These are phyloP conservation scores for Taphrina betulina DNA, from an alignment of 1,139 yeast genomes.

Conservation along the genomic window DNA sequence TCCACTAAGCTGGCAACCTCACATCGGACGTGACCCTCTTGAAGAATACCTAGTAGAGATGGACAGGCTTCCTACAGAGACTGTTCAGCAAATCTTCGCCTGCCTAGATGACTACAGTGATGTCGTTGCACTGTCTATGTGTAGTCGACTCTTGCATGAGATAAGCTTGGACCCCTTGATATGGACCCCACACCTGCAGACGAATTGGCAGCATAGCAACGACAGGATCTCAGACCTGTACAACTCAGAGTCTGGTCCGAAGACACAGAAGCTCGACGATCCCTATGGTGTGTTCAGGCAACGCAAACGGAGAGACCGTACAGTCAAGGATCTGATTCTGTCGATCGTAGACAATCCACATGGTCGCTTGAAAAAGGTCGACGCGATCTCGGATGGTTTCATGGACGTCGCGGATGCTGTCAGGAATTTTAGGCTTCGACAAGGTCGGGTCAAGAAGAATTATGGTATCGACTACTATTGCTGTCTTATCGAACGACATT, in stretches of 20 bases:
- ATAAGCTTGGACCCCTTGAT: background rate
- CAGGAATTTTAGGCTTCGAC: background rate
- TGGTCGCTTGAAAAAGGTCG: conserved; percentile 11
- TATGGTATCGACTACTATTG: conserved; percentile 21
- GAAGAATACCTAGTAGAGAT: too few relatives aligned
- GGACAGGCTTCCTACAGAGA: conserved; percentile 12
- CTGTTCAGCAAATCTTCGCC: conserved; percentile 5
- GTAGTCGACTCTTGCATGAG: background rate
- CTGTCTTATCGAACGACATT: conserved; percentile 3
- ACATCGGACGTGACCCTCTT: too few relatives aligned
- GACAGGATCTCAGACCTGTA: background rate
- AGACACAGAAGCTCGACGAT: background rate
- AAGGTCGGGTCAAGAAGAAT: conserved; percentile 14
- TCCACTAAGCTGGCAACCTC: too few relatives aligned
- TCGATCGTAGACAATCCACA: conserved; percentile 11
- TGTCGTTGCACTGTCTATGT: background rate
- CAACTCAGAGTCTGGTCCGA: background rate
- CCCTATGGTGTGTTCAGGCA: background rate
- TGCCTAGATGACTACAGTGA: conserved; percentile 5
- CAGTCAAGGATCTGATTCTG: conserved; percentile 1
- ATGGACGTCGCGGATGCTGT: conserved; percentile 23
- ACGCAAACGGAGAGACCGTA: conserved; percentile 1
- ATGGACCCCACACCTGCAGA: conserved; percentile 1
- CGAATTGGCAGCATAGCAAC: conserved; percentile 4
- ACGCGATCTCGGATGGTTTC: conserved; percentile 14